Base-by-base conservation (phyloP, 1,284 basidiomycete genomes). In the Fistulinella cinereoalba region DNA sequence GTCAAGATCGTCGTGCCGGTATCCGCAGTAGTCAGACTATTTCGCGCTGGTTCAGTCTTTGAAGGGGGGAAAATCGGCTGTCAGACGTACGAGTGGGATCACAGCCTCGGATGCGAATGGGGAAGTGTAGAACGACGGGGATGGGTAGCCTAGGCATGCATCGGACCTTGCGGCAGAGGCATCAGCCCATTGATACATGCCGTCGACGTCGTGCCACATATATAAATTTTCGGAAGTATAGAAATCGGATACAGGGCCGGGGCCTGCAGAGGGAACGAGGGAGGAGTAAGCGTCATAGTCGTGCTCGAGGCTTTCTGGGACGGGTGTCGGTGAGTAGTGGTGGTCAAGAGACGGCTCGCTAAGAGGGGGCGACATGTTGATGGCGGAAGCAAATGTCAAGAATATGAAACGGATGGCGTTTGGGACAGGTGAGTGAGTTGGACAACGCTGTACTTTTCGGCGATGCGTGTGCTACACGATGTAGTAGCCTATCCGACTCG, bases 141-240 rank as follows among this genome's bases (percentile, higher is more conserved):
- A 48, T 36, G 59, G 41, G 50, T 62, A 54, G 28, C 34, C 50
- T 44, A 56, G 43, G 55, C 52, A 60, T 36, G 37, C 25, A 50
- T 64, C 63, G 43, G 65, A 50, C 51, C 63, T 62, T 23, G 49
- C 44, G 18, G 29, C 37, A 29, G 59, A 37, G 22, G 60, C 62
- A 48, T 66, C 63, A 11, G 52, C 37, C 56, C 60, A 67, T 37
- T 52, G 61, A 56, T 66, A 67, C 34, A 50, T 44, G 47, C 57
- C 62, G 32, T 64, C 65, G 22, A 41, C 23, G 46, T 65, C 64
- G 46, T 64, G 65, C 52, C 55, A 67, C 48, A 61, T 37, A 50
- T 52, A 62, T 10, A 64, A 48, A 46, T 65, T 66, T 52, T 59
- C 61, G 11, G 61, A 52, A 0, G 53, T 49, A 41, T 61, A 62